phyloP scores from a whole-genome alignment of 208 protist species.

The Acanthamoeba healyi region DNA sequence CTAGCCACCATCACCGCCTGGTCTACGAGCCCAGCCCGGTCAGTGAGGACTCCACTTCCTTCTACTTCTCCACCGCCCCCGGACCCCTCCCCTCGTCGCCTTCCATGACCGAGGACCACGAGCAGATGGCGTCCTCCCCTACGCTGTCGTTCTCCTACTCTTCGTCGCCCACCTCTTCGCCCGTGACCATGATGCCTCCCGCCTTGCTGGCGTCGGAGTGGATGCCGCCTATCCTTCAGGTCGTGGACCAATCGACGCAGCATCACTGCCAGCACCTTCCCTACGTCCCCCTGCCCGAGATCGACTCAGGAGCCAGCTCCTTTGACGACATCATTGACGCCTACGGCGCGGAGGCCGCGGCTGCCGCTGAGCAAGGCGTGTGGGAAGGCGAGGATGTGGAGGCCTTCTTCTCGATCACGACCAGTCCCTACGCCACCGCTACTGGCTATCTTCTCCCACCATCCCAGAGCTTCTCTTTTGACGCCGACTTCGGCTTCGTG shows the following conservation, averaged over 20 bases:
- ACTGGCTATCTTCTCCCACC: not conserved
- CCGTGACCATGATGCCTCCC: not conserved
- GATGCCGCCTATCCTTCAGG: not conserved
- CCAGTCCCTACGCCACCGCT: not conserved
- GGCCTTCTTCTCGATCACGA: constrained; percentile 16
- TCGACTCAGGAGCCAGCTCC: constrained; percentile 5
- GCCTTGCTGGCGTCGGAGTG: not conserved
- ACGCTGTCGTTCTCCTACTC: not conserved
- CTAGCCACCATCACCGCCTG: not conserved
- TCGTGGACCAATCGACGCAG: not conserved
- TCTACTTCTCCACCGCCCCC: not conserved
- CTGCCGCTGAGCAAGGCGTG: not conserved
- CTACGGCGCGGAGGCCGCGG: not conserved
- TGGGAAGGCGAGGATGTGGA: constrained; percentile 62
- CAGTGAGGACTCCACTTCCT: not conserved
- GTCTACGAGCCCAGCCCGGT: not conserved
- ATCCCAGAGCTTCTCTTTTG: not conserved
- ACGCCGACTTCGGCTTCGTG: not conserved
- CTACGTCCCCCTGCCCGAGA: not conserved
- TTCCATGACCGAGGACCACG: not conserved
- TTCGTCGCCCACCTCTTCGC: not conserved
- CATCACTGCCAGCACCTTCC: not conserved
- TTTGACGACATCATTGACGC: constrained; percentile 8
- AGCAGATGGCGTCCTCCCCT: not conserved
- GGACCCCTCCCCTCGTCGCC: not conserved